A percentile compares a stretch with the other conserved stretches of the same genome.
These are phyloP conservation scores for Carex sylvatica DNA, from an alignment of 202 grass and related monocot species.

Conservation along the genomic window DNA sequence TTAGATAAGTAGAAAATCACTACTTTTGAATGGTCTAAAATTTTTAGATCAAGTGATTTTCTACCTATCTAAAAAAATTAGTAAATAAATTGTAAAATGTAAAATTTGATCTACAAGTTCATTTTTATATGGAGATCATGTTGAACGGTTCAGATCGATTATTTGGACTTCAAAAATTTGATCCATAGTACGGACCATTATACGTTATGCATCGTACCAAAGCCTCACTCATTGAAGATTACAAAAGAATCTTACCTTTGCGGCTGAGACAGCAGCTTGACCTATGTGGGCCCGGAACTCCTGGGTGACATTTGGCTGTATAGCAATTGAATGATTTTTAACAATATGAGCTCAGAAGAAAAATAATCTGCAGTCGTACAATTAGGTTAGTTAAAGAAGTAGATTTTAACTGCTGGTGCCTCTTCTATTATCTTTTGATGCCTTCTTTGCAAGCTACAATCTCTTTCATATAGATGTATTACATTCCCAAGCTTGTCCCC, in stretches of 20 bases:
- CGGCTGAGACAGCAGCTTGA: conserved; percentile 81
- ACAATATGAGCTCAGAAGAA: background rate
- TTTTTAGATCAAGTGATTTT: too few relatives aligned
- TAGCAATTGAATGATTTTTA: background rate
- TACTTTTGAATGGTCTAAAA: too few relatives aligned
- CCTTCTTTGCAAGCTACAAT: conserved; percentile 97
- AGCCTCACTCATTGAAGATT: conserved; percentile 2
- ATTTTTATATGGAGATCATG: too few relatives aligned
- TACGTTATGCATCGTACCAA: too few relatives aligned
- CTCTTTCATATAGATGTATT: conserved; percentile 92
- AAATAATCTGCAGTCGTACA: background rate
- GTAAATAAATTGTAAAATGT: too few relatives aligned
- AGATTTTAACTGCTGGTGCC: conserved; percentile 80
- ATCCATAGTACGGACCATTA: too few relatives aligned
- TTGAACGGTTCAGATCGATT: too few relatives aligned
- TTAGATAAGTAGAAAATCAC: too few relatives aligned
- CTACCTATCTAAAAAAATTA: too few relatives aligned
- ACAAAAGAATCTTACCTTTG: conserved; percentile 58
- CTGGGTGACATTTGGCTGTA: conserved; percentile 75
- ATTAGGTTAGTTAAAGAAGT: conserved; percentile 22
- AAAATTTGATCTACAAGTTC: too few relatives aligned
- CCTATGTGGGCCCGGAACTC: conserved; percentile 76
- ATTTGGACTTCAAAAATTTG: too few relatives aligned
- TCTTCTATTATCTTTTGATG: conserved; percentile 98
- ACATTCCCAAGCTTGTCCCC: conserved; percentile 91